Conservation (phyloP, 768 basidiomycete genomes). For the Boletus coccyginus region DNA sequence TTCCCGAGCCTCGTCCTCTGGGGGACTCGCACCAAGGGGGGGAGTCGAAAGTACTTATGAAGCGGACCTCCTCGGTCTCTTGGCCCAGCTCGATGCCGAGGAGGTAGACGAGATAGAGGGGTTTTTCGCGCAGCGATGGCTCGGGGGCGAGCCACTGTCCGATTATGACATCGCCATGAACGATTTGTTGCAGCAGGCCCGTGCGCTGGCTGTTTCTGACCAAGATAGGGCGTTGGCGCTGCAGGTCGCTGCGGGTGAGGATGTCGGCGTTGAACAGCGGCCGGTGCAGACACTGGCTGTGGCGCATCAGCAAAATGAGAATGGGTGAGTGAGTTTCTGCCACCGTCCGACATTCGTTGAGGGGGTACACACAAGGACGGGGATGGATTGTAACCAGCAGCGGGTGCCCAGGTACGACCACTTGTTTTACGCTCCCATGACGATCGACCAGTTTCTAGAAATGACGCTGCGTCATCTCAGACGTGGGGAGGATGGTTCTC, state of each 20-base stretch:
- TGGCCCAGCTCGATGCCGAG: slow-evolving; percentile 16
- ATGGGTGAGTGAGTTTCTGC: neutral
- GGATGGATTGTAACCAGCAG: neutral
- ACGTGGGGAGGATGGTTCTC: slow-evolving; percentile 23
- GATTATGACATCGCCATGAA: slow-evolving; percentile 27
- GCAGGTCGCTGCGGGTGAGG: slow-evolving; percentile 13
- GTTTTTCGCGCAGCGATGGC: slow-evolving; percentile 1
- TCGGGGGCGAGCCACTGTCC: slow-evolving; percentile 9
- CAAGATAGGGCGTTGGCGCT: slow-evolving; percentile 24
- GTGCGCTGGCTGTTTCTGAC: slow-evolving; percentile 11
- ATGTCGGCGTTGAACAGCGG: neutral
- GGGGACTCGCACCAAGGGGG: neutral
- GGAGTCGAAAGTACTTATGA: slow-evolving; percentile 26
- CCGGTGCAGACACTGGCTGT: neutral
- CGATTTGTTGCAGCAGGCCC: slow-evolving; percentile 25
- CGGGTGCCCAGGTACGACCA: slow-evolving; percentile 11
- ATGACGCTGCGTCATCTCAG: neutral
- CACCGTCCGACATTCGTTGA: neutral
- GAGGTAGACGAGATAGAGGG: slow-evolving; percentile 21
- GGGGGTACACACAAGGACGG: slow-evolving; percentile 1
- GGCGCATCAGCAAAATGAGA: neutral
- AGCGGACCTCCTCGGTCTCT: slow-evolving; percentile 20
- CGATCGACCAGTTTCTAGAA: slow-evolving; percentile 1
- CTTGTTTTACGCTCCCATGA: neutral
- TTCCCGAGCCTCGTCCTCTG: slow-evolving; percentile 11